phyloP scores from a whole-genome alignment of 176 grass and related monocot genomes.

The Musa beccarii region DNA sequence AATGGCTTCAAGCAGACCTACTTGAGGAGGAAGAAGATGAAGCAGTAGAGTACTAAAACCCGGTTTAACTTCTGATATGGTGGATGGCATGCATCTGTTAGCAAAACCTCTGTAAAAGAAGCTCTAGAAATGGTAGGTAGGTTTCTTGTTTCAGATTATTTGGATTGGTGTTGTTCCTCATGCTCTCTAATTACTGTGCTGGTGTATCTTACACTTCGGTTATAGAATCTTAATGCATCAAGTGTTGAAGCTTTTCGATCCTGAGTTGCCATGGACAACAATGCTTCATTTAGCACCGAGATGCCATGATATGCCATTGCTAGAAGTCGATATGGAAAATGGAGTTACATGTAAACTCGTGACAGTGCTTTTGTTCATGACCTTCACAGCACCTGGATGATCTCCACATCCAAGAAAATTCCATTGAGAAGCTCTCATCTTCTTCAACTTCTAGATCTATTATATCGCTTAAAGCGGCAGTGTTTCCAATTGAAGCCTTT shows the following conservation, averaged over 20 bases:
- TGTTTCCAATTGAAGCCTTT: constrained; percentile 11
- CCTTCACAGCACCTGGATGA: background rate
- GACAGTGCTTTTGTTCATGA: too few species aligned
- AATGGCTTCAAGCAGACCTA: background rate
- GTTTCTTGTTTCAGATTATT: constrained; percentile 7
- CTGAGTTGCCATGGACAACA: too few species aligned
- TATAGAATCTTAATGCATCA: background rate
- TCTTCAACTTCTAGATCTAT: background rate
- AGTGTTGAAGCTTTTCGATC: background rate
- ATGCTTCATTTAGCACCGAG: too few species aligned
- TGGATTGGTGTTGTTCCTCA: constrained; percentile 13
- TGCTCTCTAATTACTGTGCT: background rate
- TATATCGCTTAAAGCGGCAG: constrained; percentile 1
- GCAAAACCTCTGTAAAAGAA: background rate
- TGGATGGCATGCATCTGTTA: constrained; percentile 4
- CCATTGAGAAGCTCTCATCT: background rate
- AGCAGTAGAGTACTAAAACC: background rate
- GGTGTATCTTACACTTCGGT: background rate
- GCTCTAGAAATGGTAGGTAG: constrained; percentile 8
- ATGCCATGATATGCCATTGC: too few species aligned
- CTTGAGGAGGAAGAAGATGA: background rate
- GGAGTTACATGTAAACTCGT: too few species aligned
- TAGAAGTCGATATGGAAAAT: too few species aligned
- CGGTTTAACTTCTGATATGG: constrained; percentile 5
- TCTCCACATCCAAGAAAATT: background rate